Base-by-base conservation (phyloP, 1,284 basidiomycete species). In the Termitomyces sp. region DNA sequence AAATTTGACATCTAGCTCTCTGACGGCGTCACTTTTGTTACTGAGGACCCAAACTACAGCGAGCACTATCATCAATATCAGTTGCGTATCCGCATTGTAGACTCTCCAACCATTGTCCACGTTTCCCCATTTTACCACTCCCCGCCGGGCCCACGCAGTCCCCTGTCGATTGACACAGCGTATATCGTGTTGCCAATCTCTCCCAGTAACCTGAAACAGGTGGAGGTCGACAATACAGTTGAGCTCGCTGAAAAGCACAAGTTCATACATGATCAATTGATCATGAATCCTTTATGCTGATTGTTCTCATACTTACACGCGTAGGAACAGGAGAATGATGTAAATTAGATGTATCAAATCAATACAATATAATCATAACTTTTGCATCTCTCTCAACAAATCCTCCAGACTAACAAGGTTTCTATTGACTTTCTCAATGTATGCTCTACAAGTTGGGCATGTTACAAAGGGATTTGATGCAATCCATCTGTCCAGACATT, bases 21-120 rank as follows among this genome's bases (percentile, higher is more conserved):
- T 13, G 70, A 70, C 41, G 70, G 72, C 30, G 53, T 57, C 33
- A 45, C 60, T 19, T 60, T 68, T 51, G 56, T 65, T 43, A 70
- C 70, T 50, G 71, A 72, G 46, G 70, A 74, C 59, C 71, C 70
- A 31, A 65, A 68, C 53, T 73, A 69, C 54, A 57, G 56, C 49
- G 71, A 73, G 54, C 71, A 72, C 56, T 53, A 62, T n/a, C 70
- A 73, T 53, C 62, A 65, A 34, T 64, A 71, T 45, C 72, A 73
- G 57, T 73, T 71, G 11, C 65, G 65, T 57, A 58, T 73, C 40
- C 63, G 60, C 39, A 61, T 73, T 30, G 51, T 62, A 28, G 71
- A 73, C 35, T 62, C 66, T 28, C 61, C 64, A 5, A 61, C 66
- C 1, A 49, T 68, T 37, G 57, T 70, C 18, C 69, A 72, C 57